Conservation (phyloP, 371 early-diverging fungal species). For the Parasitella parasitica region DNA sequence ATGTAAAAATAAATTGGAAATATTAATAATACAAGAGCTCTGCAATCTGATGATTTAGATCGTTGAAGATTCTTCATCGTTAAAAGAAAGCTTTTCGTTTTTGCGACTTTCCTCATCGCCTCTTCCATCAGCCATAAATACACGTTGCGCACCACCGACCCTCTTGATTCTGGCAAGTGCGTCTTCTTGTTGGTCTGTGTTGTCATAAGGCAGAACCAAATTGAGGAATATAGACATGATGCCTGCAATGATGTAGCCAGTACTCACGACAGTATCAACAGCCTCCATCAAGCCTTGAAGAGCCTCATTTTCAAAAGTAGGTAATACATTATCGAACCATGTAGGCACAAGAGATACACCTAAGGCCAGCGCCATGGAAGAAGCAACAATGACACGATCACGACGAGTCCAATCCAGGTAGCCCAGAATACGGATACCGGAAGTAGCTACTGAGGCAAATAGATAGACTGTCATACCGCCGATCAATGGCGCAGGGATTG, state of each 20-base stretch:
- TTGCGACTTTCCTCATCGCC: neutral
- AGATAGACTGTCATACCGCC: constrained; percentile 63
- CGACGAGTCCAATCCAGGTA: constrained; percentile 63
- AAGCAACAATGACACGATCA: constrained; percentile 60
- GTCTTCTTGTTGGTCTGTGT: neutral
- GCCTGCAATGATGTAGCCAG: constrained; percentile 56
- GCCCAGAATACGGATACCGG: constrained; percentile 60
- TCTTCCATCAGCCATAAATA: constrained; percentile 9
- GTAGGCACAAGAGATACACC: constrained; percentile 56
- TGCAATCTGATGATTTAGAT: neutral
- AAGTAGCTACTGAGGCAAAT: constrained; percentile 58
- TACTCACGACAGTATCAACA: constrained; percentile 50
- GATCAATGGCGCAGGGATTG: constrained; percentile 52
- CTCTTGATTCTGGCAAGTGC: constrained; percentile 9
- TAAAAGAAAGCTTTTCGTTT: neutral
- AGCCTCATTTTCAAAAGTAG: constrained; percentile 37
- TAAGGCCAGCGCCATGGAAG: constrained; percentile 46
- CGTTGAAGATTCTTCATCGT: neutral
- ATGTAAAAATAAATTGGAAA: neutral
- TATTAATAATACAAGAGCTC: neutral
- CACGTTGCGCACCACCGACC: constrained; percentile 4
- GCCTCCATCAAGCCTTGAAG: constrained; percentile 53
- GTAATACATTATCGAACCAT: constrained; percentile 55
- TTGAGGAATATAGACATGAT: constrained; percentile 56
- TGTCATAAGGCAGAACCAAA: constrained; percentile 39